These are phyloP conservation scores for Colletotrichum sp. DNA, from an alignment of 2,329 filamentous ascomycete species.

Conservation along the genomic window DNA sequence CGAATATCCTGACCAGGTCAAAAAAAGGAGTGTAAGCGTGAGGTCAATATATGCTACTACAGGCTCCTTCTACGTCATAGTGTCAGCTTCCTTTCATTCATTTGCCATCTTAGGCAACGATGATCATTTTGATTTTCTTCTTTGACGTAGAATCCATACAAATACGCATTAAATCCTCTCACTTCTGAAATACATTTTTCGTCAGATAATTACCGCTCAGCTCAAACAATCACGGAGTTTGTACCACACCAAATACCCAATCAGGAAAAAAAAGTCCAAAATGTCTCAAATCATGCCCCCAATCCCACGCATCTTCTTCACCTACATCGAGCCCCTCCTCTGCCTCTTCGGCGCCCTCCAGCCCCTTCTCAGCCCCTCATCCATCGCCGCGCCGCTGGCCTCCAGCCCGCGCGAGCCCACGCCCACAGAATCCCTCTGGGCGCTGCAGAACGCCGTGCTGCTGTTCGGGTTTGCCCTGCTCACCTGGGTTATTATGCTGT, in stretches of 20 bases:
- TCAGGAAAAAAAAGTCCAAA: neutral
- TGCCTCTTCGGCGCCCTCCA: neutral
- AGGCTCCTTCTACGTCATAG: neutral
- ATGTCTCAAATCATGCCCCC: neutral
- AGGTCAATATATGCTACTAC: neutral
- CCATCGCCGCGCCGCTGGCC: neutral
- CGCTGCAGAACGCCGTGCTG: neutral
- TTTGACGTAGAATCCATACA: neutral
- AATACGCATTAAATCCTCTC: neutral
- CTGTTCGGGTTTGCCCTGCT: neutral
- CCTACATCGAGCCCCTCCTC: neutral
- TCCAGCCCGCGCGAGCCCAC: neutral
- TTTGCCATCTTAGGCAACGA: neutral
- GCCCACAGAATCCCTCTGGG: neutral
- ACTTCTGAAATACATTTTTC: neutral
- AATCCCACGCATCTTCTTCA: neutral
- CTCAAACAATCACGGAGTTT: neutral
- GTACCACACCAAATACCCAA: neutral
- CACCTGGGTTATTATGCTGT: neutral
- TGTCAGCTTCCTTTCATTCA: neutral
- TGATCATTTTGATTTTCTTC: accelerated
- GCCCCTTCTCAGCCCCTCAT: neutral
- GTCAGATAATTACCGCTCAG: neutral
- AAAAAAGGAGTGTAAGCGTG: neutral
- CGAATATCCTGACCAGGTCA: neutral